phyloP scores from a whole-genome alignment of 164 flowering plant genomes.

The Vitis rupestris region DNA sequence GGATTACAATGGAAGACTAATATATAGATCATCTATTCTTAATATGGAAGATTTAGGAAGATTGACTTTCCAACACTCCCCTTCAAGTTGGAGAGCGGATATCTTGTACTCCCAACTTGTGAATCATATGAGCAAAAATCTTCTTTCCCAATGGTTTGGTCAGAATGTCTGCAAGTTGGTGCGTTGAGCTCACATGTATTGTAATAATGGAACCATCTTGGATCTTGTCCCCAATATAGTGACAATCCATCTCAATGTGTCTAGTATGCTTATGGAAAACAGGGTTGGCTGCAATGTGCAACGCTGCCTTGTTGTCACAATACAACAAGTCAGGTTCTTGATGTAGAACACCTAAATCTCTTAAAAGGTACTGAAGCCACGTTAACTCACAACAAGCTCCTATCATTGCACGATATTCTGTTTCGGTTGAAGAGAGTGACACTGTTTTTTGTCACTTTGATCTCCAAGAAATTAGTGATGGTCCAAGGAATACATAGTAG shows the following conservation, averaged over 20 bases:
- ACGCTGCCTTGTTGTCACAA: slow-evolving; percentile 1
- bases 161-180: neutral
- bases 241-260: slow-evolving; percentile 6
- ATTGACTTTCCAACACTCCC: no score
- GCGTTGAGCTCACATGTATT: neutral
- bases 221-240: neutral
- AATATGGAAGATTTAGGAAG: neutral
- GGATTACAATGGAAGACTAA: neutral
- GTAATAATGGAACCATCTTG: neutral
- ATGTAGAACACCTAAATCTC: neutral
- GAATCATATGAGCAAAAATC: slow-evolving; percentile 4
- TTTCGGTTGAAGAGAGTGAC: neutral
- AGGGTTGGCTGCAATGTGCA: neutral
- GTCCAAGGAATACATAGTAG: neutral
- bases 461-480: neutral
- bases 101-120: slow-evolving; percentile 4
- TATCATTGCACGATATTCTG: neutral
- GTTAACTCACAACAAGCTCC: neutral
- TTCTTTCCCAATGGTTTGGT: slow-evolving; percentile 3
- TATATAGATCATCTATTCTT: neutral
- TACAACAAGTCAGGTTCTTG: neutral
- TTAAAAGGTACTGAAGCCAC: neutral
- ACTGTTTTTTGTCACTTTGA: neutral
- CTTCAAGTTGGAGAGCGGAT: neutral
- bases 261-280: neutral